Evolutionary conservation across 139 green algal genomes (phyloP), one percentile per base, ranked within the genome.

Genomic region (Coelastrella sp.): DNA sequence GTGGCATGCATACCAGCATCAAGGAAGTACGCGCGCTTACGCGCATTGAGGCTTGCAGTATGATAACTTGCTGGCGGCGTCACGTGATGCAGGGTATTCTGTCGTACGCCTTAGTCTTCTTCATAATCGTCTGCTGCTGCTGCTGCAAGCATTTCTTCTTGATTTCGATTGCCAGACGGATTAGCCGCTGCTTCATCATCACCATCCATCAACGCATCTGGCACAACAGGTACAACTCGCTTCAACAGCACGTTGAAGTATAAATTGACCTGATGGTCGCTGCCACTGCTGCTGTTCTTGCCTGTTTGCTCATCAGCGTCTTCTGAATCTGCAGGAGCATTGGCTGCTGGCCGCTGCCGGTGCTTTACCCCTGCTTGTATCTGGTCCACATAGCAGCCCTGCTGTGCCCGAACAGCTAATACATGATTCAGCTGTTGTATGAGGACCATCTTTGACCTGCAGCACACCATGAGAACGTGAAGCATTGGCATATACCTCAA

Each of bases 401-500:
- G 73, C 62, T 59, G 37, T 6, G 63, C 63, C 1, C 83, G 60
- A 17, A 59, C n/a, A 0, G 32, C 15, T 6, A 89, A 41, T 74
- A 87, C 66, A 25, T 85, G 74, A 62, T 89, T 89, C 38, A 89
- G 69, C 64, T 87, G 86, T 74, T 89, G 74, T 74, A 87, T 85
- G 27, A 89, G 57, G 50, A 87, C 23, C 51, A 78, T 32, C 73
- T 87, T 74, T 1, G 62, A 27, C 53, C 53, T 64, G 53, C 53
- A 64, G 21, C 50, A 15, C 43, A 3, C n/a, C 8, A 27, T n/a
- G n/a, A n/a, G n/a, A n/a, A n/a, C n/a, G n/a, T n/a, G n/a, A n/a
- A n/a, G n/a, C n/a, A n/a, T n/a, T n/a, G n/a, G 40, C 25, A n/a
- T n/a, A 32, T 25, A 66, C 40, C 23, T 21, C 17, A 32, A 13